phyloP scores from a whole-genome alignment of 331 rosid genomes.

The Cucumis variabilis region DNA sequence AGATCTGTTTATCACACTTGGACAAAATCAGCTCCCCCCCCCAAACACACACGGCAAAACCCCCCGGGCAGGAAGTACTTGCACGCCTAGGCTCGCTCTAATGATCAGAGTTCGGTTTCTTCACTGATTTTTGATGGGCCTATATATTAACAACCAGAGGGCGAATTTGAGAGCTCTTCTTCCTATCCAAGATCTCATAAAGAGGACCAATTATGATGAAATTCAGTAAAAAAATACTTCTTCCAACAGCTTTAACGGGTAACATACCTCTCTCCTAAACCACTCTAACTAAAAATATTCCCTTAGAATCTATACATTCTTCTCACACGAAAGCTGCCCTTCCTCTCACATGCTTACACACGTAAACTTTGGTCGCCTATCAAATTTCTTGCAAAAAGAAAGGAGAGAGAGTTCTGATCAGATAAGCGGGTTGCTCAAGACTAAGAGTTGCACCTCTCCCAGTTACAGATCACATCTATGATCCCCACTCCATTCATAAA shows the following conservation, averaged over 20 bases:
- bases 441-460: neutral
- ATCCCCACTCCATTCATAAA: neutral
- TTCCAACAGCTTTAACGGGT: too few species aligned
- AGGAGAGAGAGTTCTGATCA: neutral
- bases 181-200: too few species aligned
- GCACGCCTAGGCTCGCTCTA: neutral
- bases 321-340: too few species aligned
- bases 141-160: too few species aligned
- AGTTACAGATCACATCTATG: neutral
- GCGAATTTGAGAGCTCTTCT: too few species aligned
- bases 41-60: neutral
- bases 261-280: too few species aligned
- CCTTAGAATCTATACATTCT: too few species aligned
- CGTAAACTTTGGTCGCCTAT: too few species aligned
- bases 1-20: neutral
- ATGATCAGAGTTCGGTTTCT: neutral
- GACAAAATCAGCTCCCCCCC: neutral
- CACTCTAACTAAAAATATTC: too few species aligned
- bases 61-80: neutral
- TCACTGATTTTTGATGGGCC: neutral
- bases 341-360: too few species aligned
- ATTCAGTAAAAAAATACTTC: too few species aligned
- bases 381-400: neutral
- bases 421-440: neutral
- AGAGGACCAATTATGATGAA: too few species aligned